Percentiles rank a stretch among this genome's conserved stretches.
Conservation (phyloP, 352 stramenopile genomes). For the Pseudoperonospora humuli region DNA sequence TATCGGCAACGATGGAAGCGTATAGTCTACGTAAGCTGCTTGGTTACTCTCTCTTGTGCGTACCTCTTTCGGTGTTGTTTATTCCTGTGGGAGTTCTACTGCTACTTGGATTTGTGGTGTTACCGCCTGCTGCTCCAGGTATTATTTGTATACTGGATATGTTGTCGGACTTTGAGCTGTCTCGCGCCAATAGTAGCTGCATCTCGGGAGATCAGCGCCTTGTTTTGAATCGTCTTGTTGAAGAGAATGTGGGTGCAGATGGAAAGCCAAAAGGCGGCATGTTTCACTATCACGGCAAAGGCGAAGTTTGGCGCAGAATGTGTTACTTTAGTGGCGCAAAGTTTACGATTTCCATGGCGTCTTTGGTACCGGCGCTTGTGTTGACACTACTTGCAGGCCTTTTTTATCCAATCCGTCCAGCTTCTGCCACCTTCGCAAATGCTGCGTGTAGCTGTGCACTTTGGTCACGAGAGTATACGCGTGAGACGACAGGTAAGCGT, state of each 20-base stretch:
- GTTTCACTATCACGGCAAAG: conserved; percentile 51
- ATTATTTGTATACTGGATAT: conserved; percentile 56
- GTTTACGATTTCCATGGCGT: conserved; percentile 50
- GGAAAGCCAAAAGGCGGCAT: conserved; percentile 29
- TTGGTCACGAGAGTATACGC: conserved; percentile 64
- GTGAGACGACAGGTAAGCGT: conserved; percentile 47
- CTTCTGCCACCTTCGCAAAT: conserved; percentile 31
- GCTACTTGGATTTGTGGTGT: conserved; percentile 48
- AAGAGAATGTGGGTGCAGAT: conserved; percentile 22
- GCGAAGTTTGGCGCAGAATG: conserved; percentile 57
- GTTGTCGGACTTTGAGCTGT: conserved; percentile 69
- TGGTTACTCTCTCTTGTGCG: conserved; percentile 46
- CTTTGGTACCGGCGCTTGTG: conserved; percentile 46
- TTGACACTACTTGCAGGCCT: conserved; percentile 43
- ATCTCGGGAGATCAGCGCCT: conserved; percentile 39
- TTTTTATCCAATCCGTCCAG: conserved; percentile 46
- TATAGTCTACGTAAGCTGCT: conserved; percentile 62
- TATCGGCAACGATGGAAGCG: conserved; percentile 11
- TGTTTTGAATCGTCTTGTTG: conserved; percentile 50
- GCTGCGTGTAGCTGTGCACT: conserved; percentile 43
- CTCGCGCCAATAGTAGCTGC: conserved; percentile 61
- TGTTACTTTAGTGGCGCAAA: conserved; percentile 63
- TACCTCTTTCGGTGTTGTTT: conserved; percentile 49
- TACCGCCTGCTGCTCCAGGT: conserved; percentile 40
- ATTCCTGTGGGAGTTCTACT: conserved; percentile 48